Evolutionary conservation across 228 moss, liverwort and hornwort species (phyloP).

Genomic region (Sphagnum fallax): DNA sequence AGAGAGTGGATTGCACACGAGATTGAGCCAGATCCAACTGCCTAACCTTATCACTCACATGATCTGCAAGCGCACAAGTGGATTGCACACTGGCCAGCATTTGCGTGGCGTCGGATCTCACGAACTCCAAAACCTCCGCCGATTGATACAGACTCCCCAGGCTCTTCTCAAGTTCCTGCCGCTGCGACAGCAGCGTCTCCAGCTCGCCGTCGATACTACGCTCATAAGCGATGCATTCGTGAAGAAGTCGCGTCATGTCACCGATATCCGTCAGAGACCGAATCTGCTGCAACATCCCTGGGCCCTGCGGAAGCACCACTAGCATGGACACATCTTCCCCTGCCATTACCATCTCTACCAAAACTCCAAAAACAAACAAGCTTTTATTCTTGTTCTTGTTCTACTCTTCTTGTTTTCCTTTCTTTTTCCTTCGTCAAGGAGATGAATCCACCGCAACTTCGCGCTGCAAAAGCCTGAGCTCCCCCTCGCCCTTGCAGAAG

Average conservation of each 20-base stretch:
- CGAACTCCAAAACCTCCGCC: slow-evolving; percentile 81
- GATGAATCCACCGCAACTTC: too few relatives aligned
- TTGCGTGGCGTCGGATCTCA: slow-evolving; percentile 72
- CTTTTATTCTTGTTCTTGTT: too few relatives aligned
- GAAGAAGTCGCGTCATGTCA: slow-evolving; percentile 86
- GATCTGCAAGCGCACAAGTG: slow-evolving; percentile 85
- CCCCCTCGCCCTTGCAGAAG: too few relatives aligned
- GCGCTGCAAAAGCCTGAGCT: too few relatives aligned
- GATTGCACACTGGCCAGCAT: slow-evolving; percentile 78
- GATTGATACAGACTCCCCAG: slow-evolving; percentile 62
- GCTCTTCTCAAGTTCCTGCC: slow-evolving; percentile 74
- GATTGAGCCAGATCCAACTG: slow-evolving; percentile 96
- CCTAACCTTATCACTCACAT: slow-evolving; percentile 87
- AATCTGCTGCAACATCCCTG: slow-evolving; percentile 70
- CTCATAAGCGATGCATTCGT: slow-evolving; percentile 91
- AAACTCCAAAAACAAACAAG: too few relatives aligned
- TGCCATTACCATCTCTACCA: neutral
- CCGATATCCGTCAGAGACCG: slow-evolving; percentile 72
- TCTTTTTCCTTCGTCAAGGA: too few relatives aligned
- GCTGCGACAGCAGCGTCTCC: slow-evolving; percentile 63
- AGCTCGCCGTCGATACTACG: slow-evolving; percentile 80
- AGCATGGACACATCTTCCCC: neutral
- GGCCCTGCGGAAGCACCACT: neutral
- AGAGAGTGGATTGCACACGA: slow-evolving; percentile 69
- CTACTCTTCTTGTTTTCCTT: too few relatives aligned